Evolutionary conservation across 257 asterid species (phyloP), one percentile per base, ranked within the genome.

Genomic region (Cordia subcordata): DNA sequence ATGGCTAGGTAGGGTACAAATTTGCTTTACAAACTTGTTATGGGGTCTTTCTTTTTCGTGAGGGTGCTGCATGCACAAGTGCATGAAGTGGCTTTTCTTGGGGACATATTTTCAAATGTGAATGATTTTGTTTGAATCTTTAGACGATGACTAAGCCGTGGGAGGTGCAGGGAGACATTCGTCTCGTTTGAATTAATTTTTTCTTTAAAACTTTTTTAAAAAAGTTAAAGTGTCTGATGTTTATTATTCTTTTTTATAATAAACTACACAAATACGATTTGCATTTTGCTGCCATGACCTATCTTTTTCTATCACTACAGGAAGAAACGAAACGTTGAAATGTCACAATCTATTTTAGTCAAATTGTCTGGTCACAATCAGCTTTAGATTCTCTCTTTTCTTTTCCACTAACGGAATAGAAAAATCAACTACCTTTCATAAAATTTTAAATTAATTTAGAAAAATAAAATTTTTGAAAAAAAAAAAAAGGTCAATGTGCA

Each of bases 331-430:
- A 16, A 63, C n/a, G 72, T 68, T 75, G 46, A 70, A 14, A 52
- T 75, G n/a, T n/a, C n/a, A n/a, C n/a, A n/a, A n/a, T n/a, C n/a
- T n/a, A n/a, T n/a, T n/a, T 75, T 55, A 60, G 42, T 49, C 66
- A 15, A 61, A 51, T 22, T 49, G 76, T 69, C 33, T 61, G 27
- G 79, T 74, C 76, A 58, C 70, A n/a, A 53, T 74, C 76, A 69
- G 72, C 74, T n/a, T 42, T 63, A 62, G 64, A 64, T 67, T 67
- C 61, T 44, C 14, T 10, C 44, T 23, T 61, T 45, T 66, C 50
- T 57, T 57, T 37, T 49, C 53, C 60, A 5, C 22, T 33, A 23
- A 20, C 39, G 45, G 35, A 27, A 6, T 27, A 27, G 35, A 27
- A 27, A 6, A 27, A 27, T 27, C 35, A 27, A 27, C 35, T 27